Evolutionary conservation across 179 eudicot genomes (phyloP), one percentile per base, ranked within the genome.

Genomic region (Spergularia azorica): DNA sequence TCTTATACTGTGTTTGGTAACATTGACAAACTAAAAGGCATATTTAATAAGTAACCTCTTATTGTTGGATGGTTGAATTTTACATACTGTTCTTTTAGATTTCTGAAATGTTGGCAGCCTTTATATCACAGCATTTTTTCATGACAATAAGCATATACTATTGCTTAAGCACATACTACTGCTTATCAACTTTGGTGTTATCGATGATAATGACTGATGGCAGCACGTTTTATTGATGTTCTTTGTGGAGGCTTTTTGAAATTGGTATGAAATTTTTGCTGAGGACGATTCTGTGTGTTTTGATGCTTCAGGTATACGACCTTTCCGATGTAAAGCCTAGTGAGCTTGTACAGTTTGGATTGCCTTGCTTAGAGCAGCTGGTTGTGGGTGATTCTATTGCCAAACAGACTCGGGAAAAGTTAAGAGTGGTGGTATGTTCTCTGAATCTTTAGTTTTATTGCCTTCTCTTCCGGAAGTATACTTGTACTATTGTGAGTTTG

Each of bases 351-450:
- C 81, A 85, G 50, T 89, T 86, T 83, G 98, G 98, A 46, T 84
- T 95, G 84, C 89, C 84, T 74, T 95, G 97, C 81, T 80, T 95
- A 66, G 98, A 95, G 90, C 92, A 87, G 79, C 82, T 95, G 86
- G 88, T 96, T 50, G 52, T 67, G 73, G 93, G 96, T 36, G 98
- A 95, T 84, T 60, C 56, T 10, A 89, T 97, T 78, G 96, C 97
- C 46, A 88, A 89, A 77, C 89, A 78, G 81, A 86, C 79, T 77
- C 95, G 97, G 16, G 92, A 87, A 71, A 95, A 82, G 81, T 73
- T 95, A 66, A 93, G 96, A 83, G 80, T 93, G 67, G 93, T 95
- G 97, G 98, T 95, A 95, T 62, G 90, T 61, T 72, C 36, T 3
- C 38, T 55, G 8, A 21, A 58, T 58, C 67, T 70, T 56, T 59